These are phyloP conservation scores for Bassia scoparia DNA, from an alignment of 148 eudicot genomes.

Conservation along the genomic window DNA sequence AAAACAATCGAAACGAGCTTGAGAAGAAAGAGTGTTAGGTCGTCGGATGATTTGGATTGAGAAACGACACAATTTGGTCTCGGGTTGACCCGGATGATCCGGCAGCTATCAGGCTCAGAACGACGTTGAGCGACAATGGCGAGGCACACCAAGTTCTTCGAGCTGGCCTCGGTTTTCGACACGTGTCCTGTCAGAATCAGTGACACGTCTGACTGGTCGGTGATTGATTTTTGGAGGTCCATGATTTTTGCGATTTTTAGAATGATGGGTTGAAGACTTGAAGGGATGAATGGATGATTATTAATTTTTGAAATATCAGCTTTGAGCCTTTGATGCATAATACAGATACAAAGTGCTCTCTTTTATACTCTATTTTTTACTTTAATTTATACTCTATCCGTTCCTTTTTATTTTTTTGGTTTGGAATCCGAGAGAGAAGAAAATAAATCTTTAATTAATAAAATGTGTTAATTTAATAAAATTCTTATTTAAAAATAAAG, in stretches of 20 bases:
- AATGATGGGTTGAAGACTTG: no score
- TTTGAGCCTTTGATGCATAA: no score
- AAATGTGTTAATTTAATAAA: no score
- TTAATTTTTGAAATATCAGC: no score
- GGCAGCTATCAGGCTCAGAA: conserved; percentile 60
- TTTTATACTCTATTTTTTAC: no score
- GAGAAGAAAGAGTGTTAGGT: conserved; percentile 60
- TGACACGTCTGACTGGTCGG: conserved; percentile 59
- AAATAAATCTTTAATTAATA: no score
- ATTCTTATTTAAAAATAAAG: no score
- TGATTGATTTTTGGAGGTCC: conserved; percentile 57
- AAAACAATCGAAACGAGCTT: conserved; percentile 57
- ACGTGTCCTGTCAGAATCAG: conserved; percentile 39
- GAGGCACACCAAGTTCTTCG: conserved; percentile 62
- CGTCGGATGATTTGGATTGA: conserved; percentile 49
- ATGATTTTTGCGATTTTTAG: conserved; percentile 29
- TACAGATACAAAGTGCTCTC: no score
- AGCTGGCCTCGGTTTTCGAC: conserved; percentile 22
- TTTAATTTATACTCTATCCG: no score
- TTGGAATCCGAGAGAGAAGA: no score
- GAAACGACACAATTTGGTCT: conserved; percentile 55
- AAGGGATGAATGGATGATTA: no score
- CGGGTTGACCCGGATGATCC: conserved; percentile 66
- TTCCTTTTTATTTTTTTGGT: no score
- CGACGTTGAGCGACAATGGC: conserved; percentile 66